Base-by-base conservation (phyloP, 2,329 filamentous ascomycete genomes). In the Fusarium xyrophilum region DNA sequence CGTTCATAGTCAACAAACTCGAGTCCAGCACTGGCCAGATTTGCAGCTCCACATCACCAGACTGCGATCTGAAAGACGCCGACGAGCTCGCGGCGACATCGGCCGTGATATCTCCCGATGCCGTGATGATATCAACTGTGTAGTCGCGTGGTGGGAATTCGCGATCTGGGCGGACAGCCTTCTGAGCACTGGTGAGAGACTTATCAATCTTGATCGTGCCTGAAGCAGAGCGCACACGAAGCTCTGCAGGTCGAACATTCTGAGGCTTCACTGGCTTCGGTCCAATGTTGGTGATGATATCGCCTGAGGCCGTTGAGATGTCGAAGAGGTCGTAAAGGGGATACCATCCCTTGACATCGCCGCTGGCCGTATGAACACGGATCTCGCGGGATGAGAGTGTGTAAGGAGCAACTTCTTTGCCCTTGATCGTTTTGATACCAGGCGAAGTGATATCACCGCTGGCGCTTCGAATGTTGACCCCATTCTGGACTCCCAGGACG, bases 321-420 rank as follows among this genome's bases (percentile, higher is more conserved):
- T 77, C 75, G 15, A 88, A 79, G 32, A 80, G 74, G 69, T 86
- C 83, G 71, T 82, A 83, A 2, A 87, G 76, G 1, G 85, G 83
- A 77, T 83, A 86, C 73, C 79, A 80, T 32, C 85, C 85, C 17
- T 63, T 61, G 64, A 88, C 80, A 17, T 74, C 51, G 11, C 82
- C 83, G 3, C 82, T 79, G 5, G 80, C 78, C 21, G 84, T 83
- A 28, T 73, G 67, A 17, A 83, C 77, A 30, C 77, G 72, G 57
- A 84, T 80, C 51, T 78, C 70, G 33, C 82, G 79, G 1, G 82
- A 81, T 56, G 80, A 74, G 46, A 87, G 75, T 10, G 68, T 65
- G 73, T 83, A 86, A 2, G 79, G 76, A 12, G 72, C 63, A 14
- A 73, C 56, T 19, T 40, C 54, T 10, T 73, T 68, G 19, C 65